phyloP scores from a whole-genome alignment of 179 eudicot species.

The Monotropa hypopitys region DNA sequence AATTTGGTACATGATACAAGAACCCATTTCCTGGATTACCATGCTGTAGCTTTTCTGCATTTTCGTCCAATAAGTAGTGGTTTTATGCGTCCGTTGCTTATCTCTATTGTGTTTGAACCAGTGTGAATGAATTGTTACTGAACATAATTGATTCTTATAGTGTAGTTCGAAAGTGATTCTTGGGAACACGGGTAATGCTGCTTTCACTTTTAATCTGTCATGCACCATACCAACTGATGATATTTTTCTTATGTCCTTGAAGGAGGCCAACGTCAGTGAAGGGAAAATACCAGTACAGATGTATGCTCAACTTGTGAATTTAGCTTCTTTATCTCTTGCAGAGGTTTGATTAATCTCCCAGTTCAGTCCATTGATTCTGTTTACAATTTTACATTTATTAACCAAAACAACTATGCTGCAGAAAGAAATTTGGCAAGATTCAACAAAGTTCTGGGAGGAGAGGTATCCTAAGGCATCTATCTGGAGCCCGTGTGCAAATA shows the following conservation, averaged over 20 bases:
- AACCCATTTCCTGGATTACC: no score
- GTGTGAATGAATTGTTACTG: background rate
- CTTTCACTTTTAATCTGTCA: background rate
- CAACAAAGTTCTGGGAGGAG: conserved; percentile 43
- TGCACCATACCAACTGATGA: background rate
- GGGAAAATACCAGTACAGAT: conserved; percentile 32
- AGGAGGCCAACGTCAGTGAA: conserved; percentile 25
- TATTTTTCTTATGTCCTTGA: conserved; percentile 4
- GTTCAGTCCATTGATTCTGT: background rate
- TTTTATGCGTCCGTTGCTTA: background rate
- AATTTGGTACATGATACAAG: no score
- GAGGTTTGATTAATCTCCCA: conserved; percentile 33
- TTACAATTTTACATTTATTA: background rate
- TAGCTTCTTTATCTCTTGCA: conserved; percentile 52
- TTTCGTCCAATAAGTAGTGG: no score
- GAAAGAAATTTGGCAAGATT: conserved; percentile 31
- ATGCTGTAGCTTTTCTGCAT: no score
- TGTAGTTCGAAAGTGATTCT: background rate
- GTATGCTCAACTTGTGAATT: conserved; percentile 56
- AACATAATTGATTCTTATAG: background rate
- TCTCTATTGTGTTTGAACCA: background rate
- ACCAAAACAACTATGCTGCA: conserved; percentile 20
- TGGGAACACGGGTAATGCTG: background rate
- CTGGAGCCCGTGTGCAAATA: conserved; percentile 79
- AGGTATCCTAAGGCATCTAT: conserved; percentile 28